Evolutionary conservation across 352 stramenopile genomes (phyloP).

Genomic region (Pythium coloratum): DNA sequence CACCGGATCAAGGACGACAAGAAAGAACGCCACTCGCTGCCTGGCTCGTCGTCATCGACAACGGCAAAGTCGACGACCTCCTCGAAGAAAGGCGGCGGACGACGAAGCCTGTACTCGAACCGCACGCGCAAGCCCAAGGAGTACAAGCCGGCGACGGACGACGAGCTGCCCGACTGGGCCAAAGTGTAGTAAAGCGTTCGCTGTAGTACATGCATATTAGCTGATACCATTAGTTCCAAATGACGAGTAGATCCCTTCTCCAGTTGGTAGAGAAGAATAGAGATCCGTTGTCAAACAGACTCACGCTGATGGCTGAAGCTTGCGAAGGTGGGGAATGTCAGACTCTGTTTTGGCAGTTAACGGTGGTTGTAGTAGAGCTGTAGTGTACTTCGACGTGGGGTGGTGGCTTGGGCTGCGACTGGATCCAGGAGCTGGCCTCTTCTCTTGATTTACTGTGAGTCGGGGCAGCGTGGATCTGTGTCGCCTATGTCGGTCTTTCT

Average conservation of each 20-base stretch:
- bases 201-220: not conserved
- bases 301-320: not conserved
- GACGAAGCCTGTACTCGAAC: conserved; percentile 24
- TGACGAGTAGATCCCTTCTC: not conserved
- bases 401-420: not conserved
- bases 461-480: not conserved
- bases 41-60: conserved; percentile 5
- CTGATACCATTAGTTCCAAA: not conserved
- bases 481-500: not conserved
- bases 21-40: conserved; percentile 20
- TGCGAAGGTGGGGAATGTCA: not conserved
- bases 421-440: not conserved
- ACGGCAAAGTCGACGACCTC: conserved; percentile 13
- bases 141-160: conserved; percentile 14
- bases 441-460: not conserved
- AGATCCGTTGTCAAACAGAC: not conserved
- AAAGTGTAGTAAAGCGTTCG: conserved; percentile 10
- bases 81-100: conserved; percentile 17
- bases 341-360: conserved; percentile 28
- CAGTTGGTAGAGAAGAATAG: not conserved
- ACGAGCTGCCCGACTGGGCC: conserved; percentile 28
- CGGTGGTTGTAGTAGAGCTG: conserved; percentile 6
- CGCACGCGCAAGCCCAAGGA: conserved; percentile 11
- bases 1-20: conserved; percentile 16
- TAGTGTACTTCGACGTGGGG: conserved; percentile 24